Evolutionary conservation across 2,329 filamentous ascomycete species (phyloP).

Genomic region (Sporothrix mexicana): DNA sequence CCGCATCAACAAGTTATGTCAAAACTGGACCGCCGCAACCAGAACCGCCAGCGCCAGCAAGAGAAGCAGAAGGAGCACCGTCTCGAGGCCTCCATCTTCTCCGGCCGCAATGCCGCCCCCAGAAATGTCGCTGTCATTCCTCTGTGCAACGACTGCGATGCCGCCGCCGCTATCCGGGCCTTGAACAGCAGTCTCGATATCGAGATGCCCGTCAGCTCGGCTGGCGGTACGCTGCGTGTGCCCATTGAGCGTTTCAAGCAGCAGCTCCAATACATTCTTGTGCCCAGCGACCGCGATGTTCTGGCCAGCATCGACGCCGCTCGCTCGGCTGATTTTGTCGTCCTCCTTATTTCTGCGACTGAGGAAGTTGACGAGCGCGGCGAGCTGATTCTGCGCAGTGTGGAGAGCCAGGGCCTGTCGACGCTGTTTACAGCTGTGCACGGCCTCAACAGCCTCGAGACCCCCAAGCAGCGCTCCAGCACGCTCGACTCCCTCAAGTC

Average conservation of each 20-base stretch:
- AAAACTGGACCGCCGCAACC: constrained; percentile 93
- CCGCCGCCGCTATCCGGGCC: constrained; percentile 67
- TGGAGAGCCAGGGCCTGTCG: constrained; percentile 93
- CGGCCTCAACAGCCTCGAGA: constrained; percentile 76
- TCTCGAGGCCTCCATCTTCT: constrained; percentile 79
- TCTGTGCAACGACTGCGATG: constrained; percentile 74
- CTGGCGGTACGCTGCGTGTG: constrained; percentile 55
- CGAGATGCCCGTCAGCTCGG: constrained; percentile 59
- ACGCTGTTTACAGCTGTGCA: constrained; percentile 88
- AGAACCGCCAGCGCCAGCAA: constrained; percentile 86
- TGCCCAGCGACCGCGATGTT: constrained; percentile 75
- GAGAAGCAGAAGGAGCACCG: constrained; percentile 84
- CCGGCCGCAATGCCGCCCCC: constrained; percentile 84
- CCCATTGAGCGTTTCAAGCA: constrained; percentile 92
- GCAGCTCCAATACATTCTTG: constrained; percentile 74
- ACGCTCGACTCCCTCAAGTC: constrained; percentile 84
- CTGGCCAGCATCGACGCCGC: constrained; percentile 82
- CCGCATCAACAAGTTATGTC: constrained; percentile 97
- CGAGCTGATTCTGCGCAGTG: constrained; percentile 81
- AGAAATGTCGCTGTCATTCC: constrained; percentile 88
- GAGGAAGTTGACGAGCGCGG: constrained; percentile 84
- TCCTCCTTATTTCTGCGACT: constrained; percentile 81
- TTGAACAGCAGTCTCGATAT: constrained; percentile 83
- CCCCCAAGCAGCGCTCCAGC: constrained; percentile 76
- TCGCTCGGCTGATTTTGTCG: constrained; percentile 86